phyloP scores from a whole-genome alignment of 2,329 filamentous ascomycete species.

The Eutypella sp. region DNA sequence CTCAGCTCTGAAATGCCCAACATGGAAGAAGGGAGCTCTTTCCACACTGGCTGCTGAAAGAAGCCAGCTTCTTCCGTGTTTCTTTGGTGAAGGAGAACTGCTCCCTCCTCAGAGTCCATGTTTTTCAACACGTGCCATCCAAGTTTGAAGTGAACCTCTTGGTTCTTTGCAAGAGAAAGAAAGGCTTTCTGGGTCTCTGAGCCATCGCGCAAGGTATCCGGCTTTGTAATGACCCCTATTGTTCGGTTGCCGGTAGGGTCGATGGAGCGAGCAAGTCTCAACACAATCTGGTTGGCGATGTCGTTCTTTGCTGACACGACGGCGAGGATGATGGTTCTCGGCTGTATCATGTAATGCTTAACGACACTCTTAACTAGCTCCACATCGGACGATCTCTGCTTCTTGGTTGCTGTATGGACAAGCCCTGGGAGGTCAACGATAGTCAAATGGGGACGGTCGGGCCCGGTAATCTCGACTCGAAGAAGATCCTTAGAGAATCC shows the following conservation, averaged over 20 bases:
- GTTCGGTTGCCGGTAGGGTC: slow-evolving; percentile 35
- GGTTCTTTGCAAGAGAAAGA: slow-evolving; percentile 38
- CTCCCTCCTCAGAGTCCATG: slow-evolving; percentile 32
- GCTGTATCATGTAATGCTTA: slow-evolving; percentile 49
- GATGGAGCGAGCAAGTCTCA: slow-evolving; percentile 38
- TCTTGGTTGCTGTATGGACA: slow-evolving; percentile 43
- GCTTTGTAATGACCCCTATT: slow-evolving; percentile 47
- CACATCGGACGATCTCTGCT: slow-evolving; percentile 40
- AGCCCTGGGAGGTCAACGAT: slow-evolving; percentile 54
- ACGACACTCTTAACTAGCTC: slow-evolving; percentile 43
- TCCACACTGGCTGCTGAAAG: slow-evolving; percentile 39
- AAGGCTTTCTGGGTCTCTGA: slow-evolving; percentile 37
- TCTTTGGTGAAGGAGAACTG: slow-evolving; percentile 26
- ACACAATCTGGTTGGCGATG: slow-evolving; percentile 53
- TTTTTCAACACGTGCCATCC: slow-evolving; percentile 52
- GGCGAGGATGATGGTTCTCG: slow-evolving; percentile 55
- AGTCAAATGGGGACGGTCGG: slow-evolving; percentile 42
- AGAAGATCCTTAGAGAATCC: slow-evolving; percentile 39
- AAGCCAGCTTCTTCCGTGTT: slow-evolving; percentile 37
- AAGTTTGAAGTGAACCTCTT: slow-evolving; percentile 41
- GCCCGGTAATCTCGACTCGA: slow-evolving; percentile 38
- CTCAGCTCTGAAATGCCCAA: slow-evolving; percentile 46
- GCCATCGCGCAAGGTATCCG: slow-evolving; percentile 30
- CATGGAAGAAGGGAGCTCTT: slow-evolving; percentile 23
- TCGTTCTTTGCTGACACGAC: slow-evolving; percentile 54